phyloP scores from a whole-genome alignment of 768 basidiomycete species.

The Cantharellus anzutake region DNA sequence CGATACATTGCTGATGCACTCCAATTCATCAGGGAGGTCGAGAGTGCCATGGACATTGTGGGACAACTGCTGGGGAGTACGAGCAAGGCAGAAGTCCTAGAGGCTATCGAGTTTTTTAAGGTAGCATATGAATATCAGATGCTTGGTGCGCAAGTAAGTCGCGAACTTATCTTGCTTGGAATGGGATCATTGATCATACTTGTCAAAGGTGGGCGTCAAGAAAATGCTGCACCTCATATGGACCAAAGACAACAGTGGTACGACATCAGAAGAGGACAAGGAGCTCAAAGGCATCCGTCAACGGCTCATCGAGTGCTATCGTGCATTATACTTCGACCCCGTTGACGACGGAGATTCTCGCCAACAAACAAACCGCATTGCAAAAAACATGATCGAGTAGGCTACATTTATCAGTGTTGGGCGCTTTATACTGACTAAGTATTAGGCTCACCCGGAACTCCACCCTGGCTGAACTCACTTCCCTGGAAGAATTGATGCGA shows the following conservation, averaged over 20 bases:
- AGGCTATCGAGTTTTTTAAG: conserved; percentile 80
- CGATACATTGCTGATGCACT: conserved; percentile 78
- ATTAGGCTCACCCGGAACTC: conserved; percentile 75
- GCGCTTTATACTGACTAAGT: background rate
- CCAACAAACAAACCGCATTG: conserved; percentile 75
- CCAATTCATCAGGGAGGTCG: conserved; percentile 54
- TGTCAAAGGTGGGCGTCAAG: conserved; percentile 58
- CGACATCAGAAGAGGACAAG: conserved; percentile 52
- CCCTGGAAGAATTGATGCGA: conserved; percentile 89
- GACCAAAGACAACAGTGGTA: conserved; percentile 70
- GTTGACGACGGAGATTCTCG: conserved; percentile 55
- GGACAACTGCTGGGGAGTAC: conserved; percentile 69
- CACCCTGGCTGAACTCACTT: conserved; percentile 86
- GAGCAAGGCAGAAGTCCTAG: conserved; percentile 65
- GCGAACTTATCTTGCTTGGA: background rate
- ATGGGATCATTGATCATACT: conserved; percentile 1
- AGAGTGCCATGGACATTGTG: conserved; percentile 49
- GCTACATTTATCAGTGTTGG: conserved; percentile 12
- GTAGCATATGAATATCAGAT: conserved; percentile 67
- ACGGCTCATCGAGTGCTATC: conserved; percentile 75
- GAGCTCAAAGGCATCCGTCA: conserved; percentile 81
- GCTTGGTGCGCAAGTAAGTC: conserved; percentile 47
- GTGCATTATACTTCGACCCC: conserved; percentile 73
- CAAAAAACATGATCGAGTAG: conserved; percentile 95
- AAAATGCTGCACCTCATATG: conserved; percentile 96